These are phyloP conservation scores for Paraconiothyrium brasiliense DNA, from an alignment of 2,329 filamentous ascomycete species.

Conservation along the genomic window DNA sequence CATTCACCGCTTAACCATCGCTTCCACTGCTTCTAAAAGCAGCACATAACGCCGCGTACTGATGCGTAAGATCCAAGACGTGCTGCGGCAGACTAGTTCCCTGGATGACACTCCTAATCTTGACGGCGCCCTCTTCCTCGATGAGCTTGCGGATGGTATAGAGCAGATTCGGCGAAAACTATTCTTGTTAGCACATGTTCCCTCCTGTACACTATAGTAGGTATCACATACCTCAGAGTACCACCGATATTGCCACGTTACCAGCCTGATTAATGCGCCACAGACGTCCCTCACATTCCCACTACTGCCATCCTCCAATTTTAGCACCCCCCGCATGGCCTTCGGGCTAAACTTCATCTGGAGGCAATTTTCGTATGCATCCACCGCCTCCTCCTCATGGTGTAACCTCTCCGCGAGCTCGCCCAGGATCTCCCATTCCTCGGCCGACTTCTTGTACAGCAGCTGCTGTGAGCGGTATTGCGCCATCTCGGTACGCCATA, in stretches of 20 bases:
- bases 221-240: slow-evolving; percentile 79
- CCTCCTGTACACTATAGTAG: background rate
- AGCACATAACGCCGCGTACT: slow-evolving; percentile 93
- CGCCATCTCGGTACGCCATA: slow-evolving; percentile 98
- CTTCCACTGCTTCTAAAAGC: slow-evolving; percentile 71
- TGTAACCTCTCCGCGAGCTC: slow-evolving; percentile 92
- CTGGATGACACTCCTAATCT: slow-evolving; percentile 96
- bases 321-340: slow-evolving; percentile 84
- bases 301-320: slow-evolving; percentile 78
- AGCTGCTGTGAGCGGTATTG: slow-evolving; percentile 93
- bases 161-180: slow-evolving; percentile 91
- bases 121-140: slow-evolving; percentile 96
- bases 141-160: slow-evolving; percentile 90
- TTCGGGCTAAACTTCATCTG: slow-evolving; percentile 91
- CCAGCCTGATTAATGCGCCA: slow-evolving; percentile 85
- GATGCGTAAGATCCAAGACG: slow-evolving; percentile 92
- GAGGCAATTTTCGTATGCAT: slow-evolving; percentile 91
- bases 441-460: slow-evolving; percentile 94
- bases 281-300: slow-evolving; percentile 80
- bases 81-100: slow-evolving; percentile 92
- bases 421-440: slow-evolving; percentile 98
- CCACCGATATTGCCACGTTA: slow-evolving; percentile 99
- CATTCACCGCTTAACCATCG: slow-evolving; percentile 14
- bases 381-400: slow-evolving; percentile 87
- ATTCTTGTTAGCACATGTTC: slow-evolving; percentile 19